Base-by-base conservation (phyloP, 345 rosid species). In the Arabidopsis arenosa region DNA sequence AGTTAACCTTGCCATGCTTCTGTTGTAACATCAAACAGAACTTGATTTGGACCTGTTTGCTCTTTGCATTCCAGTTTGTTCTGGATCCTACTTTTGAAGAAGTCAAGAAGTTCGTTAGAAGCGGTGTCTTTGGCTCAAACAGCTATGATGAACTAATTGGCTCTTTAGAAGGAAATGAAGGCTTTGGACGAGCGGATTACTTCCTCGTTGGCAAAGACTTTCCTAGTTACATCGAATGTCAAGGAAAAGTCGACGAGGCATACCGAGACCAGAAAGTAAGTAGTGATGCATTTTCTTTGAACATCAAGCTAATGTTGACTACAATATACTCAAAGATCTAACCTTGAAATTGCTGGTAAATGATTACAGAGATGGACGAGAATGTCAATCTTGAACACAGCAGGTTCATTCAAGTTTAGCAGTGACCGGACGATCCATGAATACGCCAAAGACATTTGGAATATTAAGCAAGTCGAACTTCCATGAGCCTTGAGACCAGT, bases 191-290 rank as follows among this genome's bases (percentile, higher is more conserved):
- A 35, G 94, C 90, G 4, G 97, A 91, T 77, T 91, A 89, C 79
- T 91, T 91, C 84, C 94, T 91, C 0, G 93, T 91, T 37, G 97
- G 93, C 74, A 86, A 86, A 80, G 97, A 91, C 85, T 91, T 91
- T 78, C 89, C 97, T 41, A 85, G 93, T 80, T 91, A 91, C 82
- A 62, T 87, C 41, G 84, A 89, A 80, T 91, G 94, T 84, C 97
- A 89, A 74, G 90, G 85, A 74, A 71, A 82, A 75, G 97, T 91
- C 1, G 94, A 91, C 10, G 56, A 85, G 80, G 90, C 97, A 41
- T 91, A 91, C 51, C 70, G 76, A 30, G 90, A 91, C 78, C 86
- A 87, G 68, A 83, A 80, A 78, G 97, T 87, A 51, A 81, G 81
- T 71, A 47, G 15, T 40, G 21, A 43, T 62, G 8, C 23, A 30